Evolutionary conservation across 192 early-diverging fungal genomes (phyloP), one percentile per base, ranked within the genome.

Genomic region (Rhizoclosmatium sp.): DNA sequence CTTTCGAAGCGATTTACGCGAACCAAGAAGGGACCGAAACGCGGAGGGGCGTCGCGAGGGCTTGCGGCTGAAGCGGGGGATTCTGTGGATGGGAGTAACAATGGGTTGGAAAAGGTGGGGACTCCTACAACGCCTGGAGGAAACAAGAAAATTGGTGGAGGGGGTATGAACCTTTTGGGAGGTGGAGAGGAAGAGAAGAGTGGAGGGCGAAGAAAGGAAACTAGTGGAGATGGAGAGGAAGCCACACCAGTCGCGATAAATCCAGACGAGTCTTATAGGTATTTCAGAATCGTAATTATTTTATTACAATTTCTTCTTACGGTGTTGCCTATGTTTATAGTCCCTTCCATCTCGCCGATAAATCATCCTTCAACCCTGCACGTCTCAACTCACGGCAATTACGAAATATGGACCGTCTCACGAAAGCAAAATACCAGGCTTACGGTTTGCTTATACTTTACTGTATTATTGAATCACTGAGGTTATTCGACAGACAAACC

Each of bases 361-460:
- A 59, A 39, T 86, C 85, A 0, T 82, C 77, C 46, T 88, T 84
- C 51, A 80, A 80, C 31, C 76, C 81, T 10, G 16, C 74, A 12
- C 65, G 77, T 31, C 31, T 87, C 31, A 61, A 75, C 21, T 12
- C 42, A 5, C 44, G 65, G 2, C 60, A 78, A 58, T 44, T 86
- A 31, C 64, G 66, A 47, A 69, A 56, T 16, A 45, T 89, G 47
- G 81, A 83, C 60, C 76, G 67, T 19, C 44, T 66, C 3, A 83
- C 78, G 1, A 58, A 23, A 16, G 83, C 87, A 44, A 86, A 86
- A 47, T 88, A 88, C 67, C 31, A 54, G 47, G 87, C 87, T n/a
- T 76, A 76, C 41, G 75, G 75, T 76, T 41, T 65, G 58, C 21
- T 62, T 2, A 40, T 47, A 46, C 31, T 12, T 77, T 61, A 2